Evolutionary conservation across 179 eudicot species (phyloP).

Genomic region (Carnegiea gigantea): DNA sequence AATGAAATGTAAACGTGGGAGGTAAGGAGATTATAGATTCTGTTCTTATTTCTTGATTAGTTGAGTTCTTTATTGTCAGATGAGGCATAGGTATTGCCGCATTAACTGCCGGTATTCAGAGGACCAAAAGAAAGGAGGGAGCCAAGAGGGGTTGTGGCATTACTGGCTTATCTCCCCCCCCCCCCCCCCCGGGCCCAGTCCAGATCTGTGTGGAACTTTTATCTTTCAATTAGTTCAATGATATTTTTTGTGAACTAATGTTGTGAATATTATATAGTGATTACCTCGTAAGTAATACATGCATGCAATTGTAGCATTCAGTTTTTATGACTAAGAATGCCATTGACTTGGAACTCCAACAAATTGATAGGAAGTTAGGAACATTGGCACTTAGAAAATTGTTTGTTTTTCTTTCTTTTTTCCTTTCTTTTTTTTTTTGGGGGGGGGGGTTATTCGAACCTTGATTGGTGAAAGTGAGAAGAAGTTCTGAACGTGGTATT

Average conservation of each 20-base stretch:
- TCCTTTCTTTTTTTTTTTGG: no score
- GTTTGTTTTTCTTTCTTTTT: no score
- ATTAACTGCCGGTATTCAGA: neutral
- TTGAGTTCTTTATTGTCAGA: conserved; percentile 6
- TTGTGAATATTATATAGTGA: neutral
- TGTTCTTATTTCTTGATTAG: neutral
- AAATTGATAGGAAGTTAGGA: no score
- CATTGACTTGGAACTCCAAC: neutral
- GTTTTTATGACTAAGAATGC: neutral
- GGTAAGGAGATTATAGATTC: neutral
- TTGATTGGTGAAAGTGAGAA: no score
- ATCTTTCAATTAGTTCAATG: no score
- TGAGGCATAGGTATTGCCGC: neutral
- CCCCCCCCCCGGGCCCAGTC: neutral
- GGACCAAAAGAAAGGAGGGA: neutral
- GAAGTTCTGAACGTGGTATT: no score
- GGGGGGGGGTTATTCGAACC: no score
- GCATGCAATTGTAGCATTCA: neutral
- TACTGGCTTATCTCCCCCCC: neutral
- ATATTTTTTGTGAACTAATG: neutral
- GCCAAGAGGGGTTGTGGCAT: neutral
- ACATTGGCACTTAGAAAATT: no score
- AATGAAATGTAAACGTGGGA: neutral
- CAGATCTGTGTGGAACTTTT: neutral
- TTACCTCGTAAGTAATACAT: neutral